Evolutionary conservation across 495 filamentous ascomycete genomes (phyloP), one percentile per base, ranked within the genome.

Genomic region (Neurospora intermedia): DNA sequence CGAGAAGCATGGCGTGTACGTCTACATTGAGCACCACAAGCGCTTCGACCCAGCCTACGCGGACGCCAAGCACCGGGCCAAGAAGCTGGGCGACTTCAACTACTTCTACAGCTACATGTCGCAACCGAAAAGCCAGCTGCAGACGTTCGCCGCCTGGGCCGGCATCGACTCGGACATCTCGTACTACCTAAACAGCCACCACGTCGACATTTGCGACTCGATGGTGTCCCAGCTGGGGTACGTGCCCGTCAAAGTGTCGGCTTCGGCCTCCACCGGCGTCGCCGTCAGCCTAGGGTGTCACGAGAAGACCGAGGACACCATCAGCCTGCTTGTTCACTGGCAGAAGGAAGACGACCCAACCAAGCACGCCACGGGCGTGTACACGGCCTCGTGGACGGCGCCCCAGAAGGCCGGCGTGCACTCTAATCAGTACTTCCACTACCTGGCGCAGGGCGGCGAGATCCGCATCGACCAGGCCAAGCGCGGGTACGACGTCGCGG

Each of bases 71-170:
- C 89, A 89, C 78, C 89, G 91, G 74, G 93, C 94, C 0, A 82
- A 86, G 77, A 87, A 81, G 38, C 83, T 98, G 7, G 94, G 94
- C 69, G 92, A 97, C 81, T 97, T 97, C 88, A 97, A 96, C 83
- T 97, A 97, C 86, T 98, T 97, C 82, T 97, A 97, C 85, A 91
- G 88, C 75, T 98, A 97, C 85, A 97, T 98, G 94, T 91, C 89
- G 70, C 94, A 98, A 85, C 94, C 94, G 31, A 97, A 98, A 80
- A 90, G 82, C 23, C 94, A 97, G 83, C 86, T 98, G 7, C 93
- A 96, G 84, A 97, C 94, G 0, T 98, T 98, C 90, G 96, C 94
- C 81, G 92, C 94, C 0, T 98, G 94, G 94, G 94, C 94, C 0
- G 94, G 94, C 69, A 88, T 89, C 70, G 94, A 97, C 77, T 93